Conservation (phyloP, 2,329 filamentous ascomycete genomes). For the Penicillium sp. region DNA sequence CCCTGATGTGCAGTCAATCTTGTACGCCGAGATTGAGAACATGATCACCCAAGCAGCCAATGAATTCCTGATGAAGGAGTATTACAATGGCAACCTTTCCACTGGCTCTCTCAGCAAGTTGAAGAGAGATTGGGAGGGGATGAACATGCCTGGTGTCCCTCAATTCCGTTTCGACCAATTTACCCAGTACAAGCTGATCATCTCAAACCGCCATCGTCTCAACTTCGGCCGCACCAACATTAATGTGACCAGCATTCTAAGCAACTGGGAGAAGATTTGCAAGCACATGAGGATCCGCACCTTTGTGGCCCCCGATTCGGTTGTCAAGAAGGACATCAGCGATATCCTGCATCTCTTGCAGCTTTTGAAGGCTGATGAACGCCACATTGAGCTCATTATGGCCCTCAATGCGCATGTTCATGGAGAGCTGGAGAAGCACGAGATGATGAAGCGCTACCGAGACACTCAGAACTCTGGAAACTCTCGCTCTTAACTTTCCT, state of each 20-base stretch:
- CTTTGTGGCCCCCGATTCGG: neutral
- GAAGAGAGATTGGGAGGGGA: conserved; percentile 45
- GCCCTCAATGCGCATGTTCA: neutral
- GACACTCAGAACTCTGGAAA: neutral
- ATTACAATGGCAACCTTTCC: conserved; percentile 39
- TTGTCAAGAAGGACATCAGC: neutral
- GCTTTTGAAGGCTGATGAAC: neutral
- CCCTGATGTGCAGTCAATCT: conserved; percentile 41
- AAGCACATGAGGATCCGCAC: conserved; percentile 22
- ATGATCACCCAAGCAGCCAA: conserved; percentile 48
- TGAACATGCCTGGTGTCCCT: conserved; percentile 48
- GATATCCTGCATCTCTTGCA: neutral
- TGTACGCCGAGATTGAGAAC: conserved; percentile 47
- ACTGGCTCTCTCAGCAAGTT: conserved; percentile 41
- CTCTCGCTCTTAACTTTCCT: neutral
- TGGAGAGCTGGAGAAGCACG: neutral
- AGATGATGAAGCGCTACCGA: neutral
- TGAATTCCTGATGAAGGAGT: conserved; percentile 44
- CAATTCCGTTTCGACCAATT: conserved; percentile 54
- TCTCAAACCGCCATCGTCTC: conserved; percentile 46
- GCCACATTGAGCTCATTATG: neutral
- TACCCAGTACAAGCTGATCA: conserved; percentile 50
- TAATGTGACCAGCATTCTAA: conserved; percentile 29
- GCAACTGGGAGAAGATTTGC: conserved; percentile 49
- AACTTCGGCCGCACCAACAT: conserved; percentile 37